Conservation (phyloP, 768 basidiomycete genomes). For the Kwoniella pini region DNA sequence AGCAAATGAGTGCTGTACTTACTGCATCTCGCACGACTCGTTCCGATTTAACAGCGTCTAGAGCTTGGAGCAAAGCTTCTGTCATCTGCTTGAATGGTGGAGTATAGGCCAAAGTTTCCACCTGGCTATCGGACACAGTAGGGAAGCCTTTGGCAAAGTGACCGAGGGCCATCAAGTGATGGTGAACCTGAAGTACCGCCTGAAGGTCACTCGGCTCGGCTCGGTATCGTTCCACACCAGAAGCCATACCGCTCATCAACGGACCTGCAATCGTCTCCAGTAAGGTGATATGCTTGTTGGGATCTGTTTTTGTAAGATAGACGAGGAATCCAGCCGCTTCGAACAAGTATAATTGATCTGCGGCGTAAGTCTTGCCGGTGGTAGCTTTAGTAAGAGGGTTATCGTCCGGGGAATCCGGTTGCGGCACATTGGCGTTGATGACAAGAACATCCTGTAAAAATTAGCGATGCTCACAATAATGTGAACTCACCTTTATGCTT, state of each 20-base stretch:
- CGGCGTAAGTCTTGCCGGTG: slow-evolving; percentile 70
- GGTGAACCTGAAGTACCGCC: slow-evolving; percentile 84
- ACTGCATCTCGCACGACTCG: slow-evolving; percentile 91
- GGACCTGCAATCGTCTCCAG: slow-evolving; percentile 75
- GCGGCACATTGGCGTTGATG: slow-evolving; percentile 74
- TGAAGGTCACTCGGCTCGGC: slow-evolving; percentile 67
- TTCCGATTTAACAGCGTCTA: slow-evolving; percentile 84
- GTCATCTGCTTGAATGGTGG: slow-evolving; percentile 81
- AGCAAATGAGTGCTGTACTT: slow-evolving; percentile 49
- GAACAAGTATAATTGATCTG: slow-evolving; percentile 90
- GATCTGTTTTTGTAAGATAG: slow-evolving; percentile 67
- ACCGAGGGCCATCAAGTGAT: slow-evolving; percentile 90
- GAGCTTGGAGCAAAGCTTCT: slow-evolving; percentile 78
- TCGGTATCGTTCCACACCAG: slow-evolving; percentile 63
- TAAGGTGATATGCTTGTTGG: slow-evolving; percentile 66
- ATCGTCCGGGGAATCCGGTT: slow-evolving; percentile 69
- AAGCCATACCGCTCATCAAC: slow-evolving; percentile 64
- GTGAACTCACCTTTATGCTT: slow-evolving; percentile 54
- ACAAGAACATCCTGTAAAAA: slow-evolving; percentile 67
- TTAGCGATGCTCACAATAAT: slow-evolving; percentile 1
- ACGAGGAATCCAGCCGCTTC: slow-evolving; percentile 85
- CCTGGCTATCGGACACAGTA: slow-evolving; percentile 71
- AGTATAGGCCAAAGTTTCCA: slow-evolving; percentile 60
- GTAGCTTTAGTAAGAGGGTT: slow-evolving; percentile 70
- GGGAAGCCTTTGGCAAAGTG: slow-evolving; percentile 97